Conservation (phyloP, 257 asterid genomes). For the Solanum paucissectum region DNA sequence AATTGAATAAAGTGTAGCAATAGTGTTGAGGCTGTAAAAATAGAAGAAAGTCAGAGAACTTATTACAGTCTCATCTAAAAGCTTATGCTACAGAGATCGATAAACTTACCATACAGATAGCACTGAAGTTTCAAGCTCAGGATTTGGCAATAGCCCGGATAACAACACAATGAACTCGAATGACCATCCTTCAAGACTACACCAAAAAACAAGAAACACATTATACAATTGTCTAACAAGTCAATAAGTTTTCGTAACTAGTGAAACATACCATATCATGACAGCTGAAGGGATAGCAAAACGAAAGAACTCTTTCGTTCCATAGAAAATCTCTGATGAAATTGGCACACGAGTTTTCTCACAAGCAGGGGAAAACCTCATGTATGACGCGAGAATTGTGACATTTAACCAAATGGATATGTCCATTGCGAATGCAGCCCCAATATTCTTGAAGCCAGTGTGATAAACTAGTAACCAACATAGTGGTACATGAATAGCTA, state of each 20-base stretch:
- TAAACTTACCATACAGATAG: constrained; percentile 65
- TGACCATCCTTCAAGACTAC: constrained; percentile 80
- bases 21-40: constrained; percentile 36
- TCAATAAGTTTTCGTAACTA: background rate
- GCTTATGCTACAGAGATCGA: background rate
- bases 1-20: constrained; percentile 50
- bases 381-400: constrained; percentile 24
- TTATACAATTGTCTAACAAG: background rate
- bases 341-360: constrained; percentile 42
- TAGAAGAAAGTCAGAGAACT: background rate
- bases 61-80: background rate
- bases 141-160: constrained; percentile 73
- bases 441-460: constrained; percentile 24
- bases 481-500: constrained; percentile 28
- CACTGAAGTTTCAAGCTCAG: constrained; percentile 86
- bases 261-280: constrained; percentile 43
- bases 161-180: constrained; percentile 66
- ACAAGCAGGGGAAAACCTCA: constrained; percentile 40
- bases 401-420: constrained; percentile 58
- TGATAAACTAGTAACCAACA: constrained; percentile 45
- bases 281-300: constrained; percentile 63
- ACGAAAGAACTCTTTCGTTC: constrained; percentile 36
- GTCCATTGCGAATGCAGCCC: constrained; percentile 50
- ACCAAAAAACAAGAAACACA: background rate
- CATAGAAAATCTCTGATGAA: constrained; percentile 41